These are phyloP conservation scores for Aspergillus ochraceoroseus DNA, from an alignment of 2,329 filamentous ascomycete species.

Conservation along the genomic window DNA sequence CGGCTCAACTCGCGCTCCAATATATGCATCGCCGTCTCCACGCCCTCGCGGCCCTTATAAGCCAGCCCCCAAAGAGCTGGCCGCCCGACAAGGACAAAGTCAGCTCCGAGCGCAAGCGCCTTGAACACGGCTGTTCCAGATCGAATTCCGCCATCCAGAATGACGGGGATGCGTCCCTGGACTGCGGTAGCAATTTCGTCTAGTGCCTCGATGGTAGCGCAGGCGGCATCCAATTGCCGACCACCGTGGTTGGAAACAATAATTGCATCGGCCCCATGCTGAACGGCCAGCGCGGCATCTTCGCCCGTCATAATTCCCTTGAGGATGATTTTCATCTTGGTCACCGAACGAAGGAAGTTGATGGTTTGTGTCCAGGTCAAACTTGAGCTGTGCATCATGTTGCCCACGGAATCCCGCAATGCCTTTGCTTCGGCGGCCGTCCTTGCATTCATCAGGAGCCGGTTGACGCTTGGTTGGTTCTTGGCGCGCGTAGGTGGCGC, in stretches of 20 bases:
- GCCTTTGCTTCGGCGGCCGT: too few species aligned
- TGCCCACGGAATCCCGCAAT: too few species aligned
- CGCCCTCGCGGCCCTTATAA: too few species aligned
- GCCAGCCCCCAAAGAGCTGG: conserved; percentile 35
- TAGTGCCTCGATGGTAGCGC: conserved; percentile 38
- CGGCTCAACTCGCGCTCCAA: too few species aligned
- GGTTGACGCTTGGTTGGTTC: conserved; percentile 22
- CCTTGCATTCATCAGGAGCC: conserved; percentile 25
- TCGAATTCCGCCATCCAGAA: conserved; percentile 35
- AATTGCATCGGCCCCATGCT: conserved; percentile 36
- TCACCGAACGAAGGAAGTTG: too few species aligned
- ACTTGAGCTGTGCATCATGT: conserved; percentile 16
- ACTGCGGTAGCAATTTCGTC: conserved; percentile 26
- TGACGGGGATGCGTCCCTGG: conserved; percentile 31
- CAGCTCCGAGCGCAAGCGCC: conserved; percentile 34
- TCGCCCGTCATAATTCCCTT: conserved; percentile 33
- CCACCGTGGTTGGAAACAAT: conserved; percentile 41
- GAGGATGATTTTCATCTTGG: conserved; percentile 44
- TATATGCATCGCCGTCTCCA: too few species aligned
- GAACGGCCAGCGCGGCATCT: conserved; percentile 34
- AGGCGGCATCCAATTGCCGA: conserved; percentile 35
- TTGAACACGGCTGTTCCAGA: conserved; percentile 38
- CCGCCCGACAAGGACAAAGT: conserved; percentile 33
- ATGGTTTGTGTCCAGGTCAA: conserved; percentile 44
- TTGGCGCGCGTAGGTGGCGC: too few species aligned